phyloP scores from a whole-genome alignment of 306 rosid species.

The Hippophae tibetana region DNA sequence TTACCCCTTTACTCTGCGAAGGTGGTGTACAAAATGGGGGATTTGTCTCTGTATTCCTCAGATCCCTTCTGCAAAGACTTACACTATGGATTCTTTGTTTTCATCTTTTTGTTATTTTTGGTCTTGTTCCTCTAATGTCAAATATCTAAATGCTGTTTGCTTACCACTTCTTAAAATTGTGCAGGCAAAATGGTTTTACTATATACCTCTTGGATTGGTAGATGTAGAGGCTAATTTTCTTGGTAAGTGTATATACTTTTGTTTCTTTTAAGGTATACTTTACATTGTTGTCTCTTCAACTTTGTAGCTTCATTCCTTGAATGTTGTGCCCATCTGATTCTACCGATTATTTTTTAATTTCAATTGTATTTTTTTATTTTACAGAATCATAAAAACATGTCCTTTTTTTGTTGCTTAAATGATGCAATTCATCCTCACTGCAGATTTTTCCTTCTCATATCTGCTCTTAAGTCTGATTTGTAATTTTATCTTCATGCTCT shows the following conservation, averaged over 20 bases:
- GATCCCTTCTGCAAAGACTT: too few species aligned
- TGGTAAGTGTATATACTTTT: conserved; percentile 32
- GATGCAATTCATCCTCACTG: neutral
- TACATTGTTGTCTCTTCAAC: neutral
- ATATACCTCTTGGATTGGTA: conserved; percentile 67
- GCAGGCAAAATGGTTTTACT: conserved; percentile 90
- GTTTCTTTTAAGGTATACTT: neutral
- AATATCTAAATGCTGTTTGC: conserved; percentile 2
- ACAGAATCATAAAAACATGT: neutral
- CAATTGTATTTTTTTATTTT: neutral
- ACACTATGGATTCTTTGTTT: too few species aligned
- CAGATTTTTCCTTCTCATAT: neutral
- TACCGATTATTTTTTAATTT: neutral
- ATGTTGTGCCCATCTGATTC: neutral
- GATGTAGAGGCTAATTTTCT: conserved; percentile 97
- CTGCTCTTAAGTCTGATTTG: neutral
- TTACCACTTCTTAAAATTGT: conserved; percentile 13
- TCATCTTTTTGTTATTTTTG: neutral
- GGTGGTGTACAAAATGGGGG: too few species aligned
- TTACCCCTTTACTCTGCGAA: too few species aligned
- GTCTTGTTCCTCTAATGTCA: neutral
- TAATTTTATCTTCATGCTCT: neutral
- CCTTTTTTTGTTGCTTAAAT: neutral
- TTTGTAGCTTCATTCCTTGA: neutral
- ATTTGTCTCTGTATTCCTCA: too few species aligned